Evolutionary conservation across 1,284 basidiomycete genomes (phyloP), one percentile per base, ranked within the genome.

Genomic region (Wallemia ichthyophaga): DNA sequence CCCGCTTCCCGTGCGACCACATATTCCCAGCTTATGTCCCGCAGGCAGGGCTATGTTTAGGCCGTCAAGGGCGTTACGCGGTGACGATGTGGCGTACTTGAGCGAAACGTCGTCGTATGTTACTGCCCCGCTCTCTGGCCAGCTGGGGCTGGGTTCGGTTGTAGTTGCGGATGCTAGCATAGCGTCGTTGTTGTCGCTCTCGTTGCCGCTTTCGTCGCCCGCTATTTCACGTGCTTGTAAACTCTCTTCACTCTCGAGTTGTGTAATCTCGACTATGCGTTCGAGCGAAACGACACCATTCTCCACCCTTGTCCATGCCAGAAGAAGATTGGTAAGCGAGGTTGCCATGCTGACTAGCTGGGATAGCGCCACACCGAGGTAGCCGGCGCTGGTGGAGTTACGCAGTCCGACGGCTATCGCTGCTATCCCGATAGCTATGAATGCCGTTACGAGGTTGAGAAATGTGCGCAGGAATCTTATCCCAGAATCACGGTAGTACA

Each of bases 211-310:
- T 23, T n/a, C 54, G 56, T 23, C n/a, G 65, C 62, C n/a, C 59
- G 58, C 57, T 65, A 57, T 9, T 11, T 48, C 37, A 19, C 37
- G 37, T 15, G 13, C 5, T 5, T 48, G 37, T 11, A 19, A 5
- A 11, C 5, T 21, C n/a, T 62, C 62, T 32, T 67, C 67, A 3
- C 61, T 61, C 13, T 62, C 62, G 5, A 69, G 62, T 0, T 63
- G 55, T 23, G 61, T 61, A 27, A 69, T 65, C 56, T 68, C 67
- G 28, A 64, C 65, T n/a, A 70, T 62, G 1, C 69, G 64, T 55
- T 68, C 68, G 21, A 70, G 61, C 2, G 68, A 66, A 7, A 70
- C 66, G 9, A 65, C 64, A 0, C 66, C 68, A 59, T 70, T 70
- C 59, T 70, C 69, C n/a, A 66, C 63, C 19, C 65, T 63, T 25